Evolutionary conservation across 495 filamentous ascomycete species (phyloP).

Genomic region (Cercophora scortea): DNA sequence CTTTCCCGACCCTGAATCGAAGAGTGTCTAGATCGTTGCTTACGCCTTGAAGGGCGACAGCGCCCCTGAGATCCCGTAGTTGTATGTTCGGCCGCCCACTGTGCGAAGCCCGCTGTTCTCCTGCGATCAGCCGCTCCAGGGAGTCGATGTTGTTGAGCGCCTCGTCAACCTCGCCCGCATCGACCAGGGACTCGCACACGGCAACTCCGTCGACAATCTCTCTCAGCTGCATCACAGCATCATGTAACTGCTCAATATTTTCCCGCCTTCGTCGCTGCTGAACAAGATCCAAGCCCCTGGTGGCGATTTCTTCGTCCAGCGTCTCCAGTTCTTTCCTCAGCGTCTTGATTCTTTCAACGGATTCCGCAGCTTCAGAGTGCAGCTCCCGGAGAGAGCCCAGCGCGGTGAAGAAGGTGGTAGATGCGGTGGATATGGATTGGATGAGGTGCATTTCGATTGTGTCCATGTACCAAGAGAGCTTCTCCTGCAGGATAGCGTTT

Average conservation of each 20-base stretch:
- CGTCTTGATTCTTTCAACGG: constrained; percentile 75
- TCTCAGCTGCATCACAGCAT: constrained; percentile 75
- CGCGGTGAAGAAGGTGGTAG: constrained; percentile 93
- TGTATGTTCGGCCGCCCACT: constrained; percentile 11
- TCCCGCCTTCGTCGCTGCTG: constrained; percentile 72
- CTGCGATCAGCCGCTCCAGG: constrained; percentile 71
- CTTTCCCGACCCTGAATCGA: constrained; percentile 73
- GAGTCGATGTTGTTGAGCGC: constrained; percentile 69
- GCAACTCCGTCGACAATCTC: constrained; percentile 68
- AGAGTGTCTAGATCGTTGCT: constrained; percentile 66
- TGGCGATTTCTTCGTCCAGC: constrained; percentile 81
- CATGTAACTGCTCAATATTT: constrained; percentile 74
- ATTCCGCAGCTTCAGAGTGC: constrained; percentile 86
- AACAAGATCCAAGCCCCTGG: constrained; percentile 78
- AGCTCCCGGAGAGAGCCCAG: constrained; percentile 84
- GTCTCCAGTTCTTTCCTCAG: constrained; percentile 69
- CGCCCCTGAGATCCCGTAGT: constrained; percentile 64
- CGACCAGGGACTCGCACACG: constrained; percentile 71
- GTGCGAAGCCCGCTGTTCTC: constrained; percentile 39
- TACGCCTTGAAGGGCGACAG: constrained; percentile 75
- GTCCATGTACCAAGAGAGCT: constrained; percentile 99
- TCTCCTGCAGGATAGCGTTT: constrained; percentile 98
- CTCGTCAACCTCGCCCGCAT: constrained; percentile 69
- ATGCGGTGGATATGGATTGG: constrained; percentile 89
- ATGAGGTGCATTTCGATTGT: constrained; percentile 97